Conservation (phyloP, 1,139 yeast genomes). For the Sugiyamaella grinbergsii region DNA sequence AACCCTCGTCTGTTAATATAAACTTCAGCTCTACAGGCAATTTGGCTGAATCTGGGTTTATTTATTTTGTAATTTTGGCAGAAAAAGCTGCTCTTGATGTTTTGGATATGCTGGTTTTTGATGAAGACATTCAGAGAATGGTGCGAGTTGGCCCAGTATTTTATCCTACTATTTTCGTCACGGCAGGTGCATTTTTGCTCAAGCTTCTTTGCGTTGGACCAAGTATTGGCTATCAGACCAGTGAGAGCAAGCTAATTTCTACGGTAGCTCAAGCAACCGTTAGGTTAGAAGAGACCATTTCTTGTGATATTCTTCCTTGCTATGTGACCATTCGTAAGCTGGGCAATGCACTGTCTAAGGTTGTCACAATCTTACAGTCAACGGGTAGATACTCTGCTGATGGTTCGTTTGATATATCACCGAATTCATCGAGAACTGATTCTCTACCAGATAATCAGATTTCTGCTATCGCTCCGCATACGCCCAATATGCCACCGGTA, state of each 20-base stretch:
- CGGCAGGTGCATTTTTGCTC: constrained; percentile 34
- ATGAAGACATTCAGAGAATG: constrained; percentile 33
- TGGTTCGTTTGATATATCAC: neutral
- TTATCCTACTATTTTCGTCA: constrained; percentile 35
- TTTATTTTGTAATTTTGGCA: constrained; percentile 28
- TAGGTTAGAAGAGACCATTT: constrained; percentile 22
- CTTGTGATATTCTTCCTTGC: constrained; percentile 30
- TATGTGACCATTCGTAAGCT: constrained; percentile 28
- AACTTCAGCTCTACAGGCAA: neutral
- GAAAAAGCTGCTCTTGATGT: constrained; percentile 33
- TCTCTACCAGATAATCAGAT: neutral
- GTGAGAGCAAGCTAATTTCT: constrained; percentile 24
- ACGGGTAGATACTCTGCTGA: constrained; percentile 2
- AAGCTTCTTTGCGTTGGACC: constrained; percentile 30
- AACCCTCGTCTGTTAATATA: too few relatives aligned
- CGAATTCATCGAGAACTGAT: neutral
- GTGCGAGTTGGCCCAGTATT: constrained; percentile 34
- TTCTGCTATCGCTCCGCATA: neutral
- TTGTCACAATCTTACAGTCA: constrained; percentile 11
- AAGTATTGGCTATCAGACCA: constrained; percentile 22
- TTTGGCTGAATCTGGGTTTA: constrained; percentile 17
- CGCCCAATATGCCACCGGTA: too few relatives aligned
- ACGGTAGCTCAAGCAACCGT: constrained; percentile 25
- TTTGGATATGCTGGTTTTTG: constrained; percentile 33
- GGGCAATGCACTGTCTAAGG: constrained; percentile 27